Evolutionary conservation across 2,329 filamentous ascomycete species (phyloP).

Genomic region (Diatrype stigma): DNA sequence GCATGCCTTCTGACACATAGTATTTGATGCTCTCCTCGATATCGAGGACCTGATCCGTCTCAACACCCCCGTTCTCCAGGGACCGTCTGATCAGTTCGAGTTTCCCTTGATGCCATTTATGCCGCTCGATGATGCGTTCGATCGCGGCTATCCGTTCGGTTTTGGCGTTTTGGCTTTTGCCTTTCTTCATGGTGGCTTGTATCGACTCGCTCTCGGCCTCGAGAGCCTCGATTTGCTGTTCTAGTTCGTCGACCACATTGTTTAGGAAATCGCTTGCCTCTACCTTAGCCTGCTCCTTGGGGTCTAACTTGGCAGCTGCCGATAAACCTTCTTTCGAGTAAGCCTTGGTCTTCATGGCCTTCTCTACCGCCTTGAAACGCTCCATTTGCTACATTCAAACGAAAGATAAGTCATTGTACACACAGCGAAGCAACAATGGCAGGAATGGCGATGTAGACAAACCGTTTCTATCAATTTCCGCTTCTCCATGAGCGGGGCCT

Average conservation of each 20-base stretch:
- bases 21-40: constrained; percentile 91
- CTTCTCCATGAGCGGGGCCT: constrained; percentile 89
- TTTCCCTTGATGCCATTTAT: constrained; percentile 95
- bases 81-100: constrained; percentile 86
- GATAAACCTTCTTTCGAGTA: constrained; percentile 97
- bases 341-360: constrained; percentile 99
- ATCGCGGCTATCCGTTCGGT: constrained; percentile 85
- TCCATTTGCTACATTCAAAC: constrained; percentile 78
- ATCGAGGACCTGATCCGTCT: constrained; percentile 80
- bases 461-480: constrained; percentile 97
- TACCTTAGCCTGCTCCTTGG: constrained; percentile 93
- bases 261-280: constrained; percentile 84
- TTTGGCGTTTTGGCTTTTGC: constrained; percentile 80
- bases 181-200: constrained; percentile 89
- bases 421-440: constrained; percentile 1
- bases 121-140: constrained; percentile 77
- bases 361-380: constrained; percentile 99
- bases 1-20: constrained; percentile 87
- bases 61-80: constrained; percentile 87
- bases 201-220: constrained; percentile 87
- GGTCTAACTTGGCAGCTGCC: constrained; percentile 87
- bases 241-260: constrained; percentile 84
- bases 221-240: constrained; percentile 85
- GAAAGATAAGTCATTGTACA: constrained; percentile 9
- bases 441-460: constrained; percentile 30